Conservation (phyloP, 345 rosid genomes). For the Capsella bursapastoris region DNA sequence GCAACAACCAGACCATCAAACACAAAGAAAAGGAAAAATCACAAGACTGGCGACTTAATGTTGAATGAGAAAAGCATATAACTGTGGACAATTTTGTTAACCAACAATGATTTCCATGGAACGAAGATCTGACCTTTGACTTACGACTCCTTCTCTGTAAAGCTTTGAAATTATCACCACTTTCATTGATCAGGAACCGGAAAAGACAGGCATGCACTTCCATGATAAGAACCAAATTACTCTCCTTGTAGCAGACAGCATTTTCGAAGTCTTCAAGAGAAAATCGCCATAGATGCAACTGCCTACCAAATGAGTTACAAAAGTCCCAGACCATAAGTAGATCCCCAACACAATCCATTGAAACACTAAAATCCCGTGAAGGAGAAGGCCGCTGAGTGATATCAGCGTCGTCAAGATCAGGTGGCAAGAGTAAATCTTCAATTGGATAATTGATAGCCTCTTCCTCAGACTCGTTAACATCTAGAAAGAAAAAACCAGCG, state of each 20-base stretch:
- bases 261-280: slow-evolving; percentile 92
- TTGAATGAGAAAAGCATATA: slow-evolving; percentile 18
- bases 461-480: slow-evolving; percentile 45
- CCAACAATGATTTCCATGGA: slow-evolving; percentile 21
- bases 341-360: slow-evolving; percentile 80
- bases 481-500: slow-evolving; percentile 51
- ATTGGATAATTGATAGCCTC: slow-evolving; percentile 81
- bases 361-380: slow-evolving; percentile 76
- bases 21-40: slow-evolving; percentile 10
- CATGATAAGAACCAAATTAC: slow-evolving; percentile 74
- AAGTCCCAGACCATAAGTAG: slow-evolving; percentile 97
- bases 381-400: slow-evolving; percentile 77
- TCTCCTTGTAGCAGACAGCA: slow-evolving; percentile 87
- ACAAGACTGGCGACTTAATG: slow-evolving; percentile 23
- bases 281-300: slow-evolving; percentile 74
- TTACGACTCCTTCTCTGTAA: slow-evolving; percentile 61
- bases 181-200: slow-evolving; percentile 63
- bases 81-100: slow-evolving; percentile 11
- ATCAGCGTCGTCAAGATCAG: slow-evolving; percentile 68
- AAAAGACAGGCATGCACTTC: slow-evolving; percentile 88
- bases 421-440: slow-evolving; percentile 82
- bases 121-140: slow-evolving; percentile 56
- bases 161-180: slow-evolving; percentile 51
- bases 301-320: slow-evolving; percentile 80
- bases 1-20: slow-evolving; percentile 31